Evolutionary conservation across 345 rosid species (phyloP).

Genomic region (Melaleuca quinquenervia): DNA sequence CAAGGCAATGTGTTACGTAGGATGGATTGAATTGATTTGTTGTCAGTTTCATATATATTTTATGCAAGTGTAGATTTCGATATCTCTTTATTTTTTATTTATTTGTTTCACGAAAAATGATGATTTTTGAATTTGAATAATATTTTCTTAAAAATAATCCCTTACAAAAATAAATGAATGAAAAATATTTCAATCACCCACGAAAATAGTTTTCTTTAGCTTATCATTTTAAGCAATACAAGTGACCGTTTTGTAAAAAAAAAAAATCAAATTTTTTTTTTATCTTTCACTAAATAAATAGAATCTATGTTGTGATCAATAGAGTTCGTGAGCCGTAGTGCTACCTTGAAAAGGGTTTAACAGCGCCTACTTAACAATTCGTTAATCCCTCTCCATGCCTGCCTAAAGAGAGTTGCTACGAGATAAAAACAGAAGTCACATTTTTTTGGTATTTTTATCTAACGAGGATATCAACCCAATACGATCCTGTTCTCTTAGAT

Average conservation of each 20-base stretch:
- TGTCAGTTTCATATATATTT: not conserved
- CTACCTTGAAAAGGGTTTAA: not conserved
- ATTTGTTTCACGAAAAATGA: not conserved
- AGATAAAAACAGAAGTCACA: not conserved
- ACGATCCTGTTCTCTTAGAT: not conserved
- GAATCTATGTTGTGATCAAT: not conserved
- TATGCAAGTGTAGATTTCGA: not conserved
- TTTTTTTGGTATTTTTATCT: accelerated
- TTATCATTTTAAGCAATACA: not conserved
- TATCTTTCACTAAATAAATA: not conserved
- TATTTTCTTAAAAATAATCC: not conserved
- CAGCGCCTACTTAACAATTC: not conserved
- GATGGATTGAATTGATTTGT: not conserved
- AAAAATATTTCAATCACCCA: not conserved
- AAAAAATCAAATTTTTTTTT: no score
- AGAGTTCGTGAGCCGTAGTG: not conserved
- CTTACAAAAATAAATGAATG: not conserved
- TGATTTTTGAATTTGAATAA: not conserved
- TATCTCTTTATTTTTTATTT: not conserved
- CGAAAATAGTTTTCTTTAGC: not conserved
- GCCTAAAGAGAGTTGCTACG: not conserved
- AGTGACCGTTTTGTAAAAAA: not conserved
- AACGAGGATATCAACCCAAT: not conserved
- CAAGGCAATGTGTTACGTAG: not conserved
- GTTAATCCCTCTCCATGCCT: not conserved